Base-by-base conservation (phyloP, 805 yeast species). In the Ogataea neopini region DNA sequence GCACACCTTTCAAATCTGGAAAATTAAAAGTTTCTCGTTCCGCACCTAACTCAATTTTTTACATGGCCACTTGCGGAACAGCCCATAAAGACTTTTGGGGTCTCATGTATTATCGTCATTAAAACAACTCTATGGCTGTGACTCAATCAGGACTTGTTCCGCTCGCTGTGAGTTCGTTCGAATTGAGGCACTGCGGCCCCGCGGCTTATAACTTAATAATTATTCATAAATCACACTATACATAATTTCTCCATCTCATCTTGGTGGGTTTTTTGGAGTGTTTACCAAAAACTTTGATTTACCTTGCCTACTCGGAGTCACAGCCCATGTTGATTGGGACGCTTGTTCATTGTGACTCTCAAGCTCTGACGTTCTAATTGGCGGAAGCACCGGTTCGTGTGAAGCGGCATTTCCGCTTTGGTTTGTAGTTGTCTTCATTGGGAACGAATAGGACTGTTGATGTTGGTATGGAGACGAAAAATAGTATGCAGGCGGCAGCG, bases 221-320 rank as follows among this genome's bases (percentile, higher is more conserved):
- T 8, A 20, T 9, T 26, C 22, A 22, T 26, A 36, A 22, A 10
- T 17, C 4, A 17, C 8, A 22, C 25, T 22, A 22, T 22, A 22
- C 25, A 32, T 14, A 4, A 14, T 18, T 3, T 14, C n/a, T 14
- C 18, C 11, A 14, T 32, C 18, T 51, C 45, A 54, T 35, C 50
- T 50, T 11, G 64, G 62, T 5, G 64, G 64, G 30, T 57, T 54
- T 34, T 49, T 51, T n/a, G 61, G 59, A 4, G 64, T 56, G 29
- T 50, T 48, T 18, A 58, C 56, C 44, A 58, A 45, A 43, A 60
- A 60, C 37, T 48, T 58, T 33, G 57, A 34, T 33, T 48, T 51
- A 29, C 25, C n/a, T 22, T 34, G 15, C n/a, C 20, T 44, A 39
- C 37, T 25, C 9, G 46, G 44, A n/a, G 48, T 36, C 3, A 34